These are phyloP conservation scores for Brettanomyces custersianus DNA, from an alignment of 805 yeast species.

Conservation along the genomic window DNA sequence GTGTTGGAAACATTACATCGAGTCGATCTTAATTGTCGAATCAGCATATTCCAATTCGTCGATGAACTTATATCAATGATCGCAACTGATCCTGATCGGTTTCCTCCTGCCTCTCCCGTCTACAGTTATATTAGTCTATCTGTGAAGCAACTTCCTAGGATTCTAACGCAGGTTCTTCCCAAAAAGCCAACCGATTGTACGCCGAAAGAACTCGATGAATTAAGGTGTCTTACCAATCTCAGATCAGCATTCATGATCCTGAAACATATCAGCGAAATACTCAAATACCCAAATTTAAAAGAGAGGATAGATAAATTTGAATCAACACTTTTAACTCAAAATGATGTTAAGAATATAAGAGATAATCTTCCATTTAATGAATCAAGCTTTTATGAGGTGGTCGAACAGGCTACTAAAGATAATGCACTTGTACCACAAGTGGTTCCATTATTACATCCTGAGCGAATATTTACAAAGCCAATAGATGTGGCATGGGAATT, in stretches of 20 bases:
- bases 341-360: constrained; percentile 26
- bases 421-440: background rate
- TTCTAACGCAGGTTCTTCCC: constrained; percentile 30
- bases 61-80: constrained; percentile 45
- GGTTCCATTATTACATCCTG: constrained; percentile 6
- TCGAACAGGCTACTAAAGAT: background rate
- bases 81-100: constrained; percentile 6
- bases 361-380: constrained; percentile 26
- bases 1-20: constrained; percentile 49
- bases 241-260: constrained; percentile 19
- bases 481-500: constrained; percentile 36
- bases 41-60: constrained; percentile 61
- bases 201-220: constrained; percentile 6
- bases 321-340: constrained; percentile 24
- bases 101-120: constrained; percentile 5
- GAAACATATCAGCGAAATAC: constrained; percentile 16
- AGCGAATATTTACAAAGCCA: constrained; percentile 7
- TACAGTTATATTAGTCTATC: constrained; percentile 13
- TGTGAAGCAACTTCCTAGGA: constrained; percentile 24
- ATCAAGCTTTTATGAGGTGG: constrained; percentile 6
- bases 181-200: constrained; percentile 6
- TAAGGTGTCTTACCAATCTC: constrained; percentile 21
- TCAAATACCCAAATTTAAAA: constrained; percentile 13
- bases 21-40: constrained; percentile 49
- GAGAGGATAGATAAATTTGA: constrained; percentile 22